Evolutionary conservation across 2,329 filamentous ascomycete genomes (phyloP).

Genomic region (Beauveria pseudobassiana): DNA sequence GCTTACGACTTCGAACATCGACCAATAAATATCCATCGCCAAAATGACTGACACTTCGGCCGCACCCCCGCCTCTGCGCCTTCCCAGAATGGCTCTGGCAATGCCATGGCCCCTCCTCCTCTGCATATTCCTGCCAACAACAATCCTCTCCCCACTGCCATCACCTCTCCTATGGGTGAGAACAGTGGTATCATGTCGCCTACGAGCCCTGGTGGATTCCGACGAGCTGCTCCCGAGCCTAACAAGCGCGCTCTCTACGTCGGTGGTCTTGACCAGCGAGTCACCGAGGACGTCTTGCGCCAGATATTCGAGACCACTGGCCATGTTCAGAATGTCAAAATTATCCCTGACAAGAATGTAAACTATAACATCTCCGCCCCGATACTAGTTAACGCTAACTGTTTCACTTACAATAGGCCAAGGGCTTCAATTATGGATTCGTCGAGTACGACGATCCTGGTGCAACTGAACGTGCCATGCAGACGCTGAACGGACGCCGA

Average conservation of each 20-base stretch:
- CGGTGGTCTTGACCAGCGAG: constrained; percentile 86
- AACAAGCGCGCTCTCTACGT: constrained; percentile 98
- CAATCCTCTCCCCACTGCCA: constrained; percentile 88
- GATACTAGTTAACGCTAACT: neutral
- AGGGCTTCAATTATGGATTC: constrained; percentile 98
- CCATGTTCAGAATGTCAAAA: constrained; percentile 97
- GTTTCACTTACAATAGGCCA: constrained; percentile 53
- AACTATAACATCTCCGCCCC: constrained; percentile 17
- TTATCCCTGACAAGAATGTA: constrained; percentile 99
- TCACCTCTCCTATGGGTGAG: constrained; percentile 74
- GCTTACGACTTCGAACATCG: neutral
- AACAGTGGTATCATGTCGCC: constrained; percentile 71
- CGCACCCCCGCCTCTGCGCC: constrained; percentile 61
- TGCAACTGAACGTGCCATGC: constrained; percentile 93
- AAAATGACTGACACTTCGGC: constrained; percentile 41
- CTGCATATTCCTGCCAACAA: constrained; percentile 94
- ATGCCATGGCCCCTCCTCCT: constrained; percentile 63
- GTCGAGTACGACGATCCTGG: constrained; percentile 98
- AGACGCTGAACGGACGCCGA: constrained; percentile 87
- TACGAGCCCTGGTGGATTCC: constrained; percentile 70
- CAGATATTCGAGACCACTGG: constrained; percentile 99
- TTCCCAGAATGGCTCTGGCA: constrained; percentile 47
- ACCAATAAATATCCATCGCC: constrained; percentile 11
- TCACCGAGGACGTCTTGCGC: constrained; percentile 91
- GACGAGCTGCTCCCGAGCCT: constrained; percentile 90